These are phyloP conservation scores for Yamadazyma diddensiae DNA, from an alignment of 1,139 yeast genomes.

Conservation along the genomic window DNA sequence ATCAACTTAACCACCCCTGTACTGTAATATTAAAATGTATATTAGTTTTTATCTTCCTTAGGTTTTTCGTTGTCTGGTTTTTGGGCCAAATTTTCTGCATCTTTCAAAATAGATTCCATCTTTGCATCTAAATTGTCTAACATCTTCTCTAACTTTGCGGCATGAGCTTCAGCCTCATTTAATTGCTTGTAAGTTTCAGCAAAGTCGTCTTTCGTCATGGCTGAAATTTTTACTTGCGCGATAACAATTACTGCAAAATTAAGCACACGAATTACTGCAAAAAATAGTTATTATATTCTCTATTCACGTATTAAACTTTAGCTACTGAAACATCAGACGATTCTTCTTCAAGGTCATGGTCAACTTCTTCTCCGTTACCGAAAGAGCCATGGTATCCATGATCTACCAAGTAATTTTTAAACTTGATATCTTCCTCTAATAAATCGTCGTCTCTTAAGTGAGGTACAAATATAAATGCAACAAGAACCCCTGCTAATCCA, in stretches of 20 bases:
- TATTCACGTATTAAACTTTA: too few species aligned
- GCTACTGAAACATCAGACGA: neutral
- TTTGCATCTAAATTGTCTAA: conserved; percentile 42
- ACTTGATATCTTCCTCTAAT: conserved; percentile 60
- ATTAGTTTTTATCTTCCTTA: conserved; percentile 1
- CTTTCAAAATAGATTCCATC: conserved; percentile 42
- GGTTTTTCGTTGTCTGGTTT: conserved; percentile 4
- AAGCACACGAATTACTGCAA: neutral
- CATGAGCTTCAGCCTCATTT: conserved; percentile 44
- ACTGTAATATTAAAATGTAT: neutral
- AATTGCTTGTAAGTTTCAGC: conserved; percentile 43
- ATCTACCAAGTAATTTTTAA: conserved; percentile 57
- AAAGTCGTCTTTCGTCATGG: conserved; percentile 22
- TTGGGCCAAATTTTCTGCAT: conserved; percentile 28
- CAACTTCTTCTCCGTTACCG: conserved; percentile 40
- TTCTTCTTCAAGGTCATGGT: conserved; percentile 13
- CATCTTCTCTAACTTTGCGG: conserved; percentile 41
- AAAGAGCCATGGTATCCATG: conserved; percentile 67
- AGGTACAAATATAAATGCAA: conserved; percentile 63
- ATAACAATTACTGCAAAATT: neutral
- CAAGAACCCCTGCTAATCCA: conserved; percentile 64
- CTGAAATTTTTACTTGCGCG: conserved; percentile 1
- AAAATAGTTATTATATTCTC: neutral
- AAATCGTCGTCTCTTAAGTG: conserved; percentile 67
- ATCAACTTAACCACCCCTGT: conserved; percentile 1